Evolutionary conservation across 306 rosid species (phyloP).

Genomic region (Medicago truncatula): DNA sequence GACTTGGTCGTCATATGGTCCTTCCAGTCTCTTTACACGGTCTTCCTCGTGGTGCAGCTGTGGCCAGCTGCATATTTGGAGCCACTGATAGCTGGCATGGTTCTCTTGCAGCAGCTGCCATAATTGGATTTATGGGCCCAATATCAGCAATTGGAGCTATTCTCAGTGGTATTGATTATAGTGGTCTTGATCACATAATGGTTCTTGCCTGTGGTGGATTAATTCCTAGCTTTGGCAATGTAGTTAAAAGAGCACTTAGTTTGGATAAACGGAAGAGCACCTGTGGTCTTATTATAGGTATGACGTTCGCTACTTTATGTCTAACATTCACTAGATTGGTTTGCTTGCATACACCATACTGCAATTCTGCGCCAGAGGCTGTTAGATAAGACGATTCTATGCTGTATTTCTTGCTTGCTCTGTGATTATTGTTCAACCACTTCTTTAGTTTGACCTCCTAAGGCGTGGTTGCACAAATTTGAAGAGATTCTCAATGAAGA

Average conservation of each 20-base stretch:
- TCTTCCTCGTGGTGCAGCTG: conserved; percentile 97
- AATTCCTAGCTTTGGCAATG: conserved; percentile 74
- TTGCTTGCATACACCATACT: conserved; percentile 97
- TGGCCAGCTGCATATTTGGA: conserved; percentile 95
- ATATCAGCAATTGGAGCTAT: conserved; percentile 94
- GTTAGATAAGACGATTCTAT: conserved; percentile 59
- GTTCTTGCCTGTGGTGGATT: conserved; percentile 92
- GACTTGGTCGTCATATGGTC: conserved; percentile 95
- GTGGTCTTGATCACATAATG: conserved; percentile 94
- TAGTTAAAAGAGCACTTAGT: conserved; percentile 70
- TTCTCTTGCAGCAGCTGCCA: conserved; percentile 85
- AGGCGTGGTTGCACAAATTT: conserved; percentile 33
- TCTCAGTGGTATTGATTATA: conserved; percentile 91
- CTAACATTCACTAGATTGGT: conserved; percentile 93
- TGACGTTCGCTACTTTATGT: conserved; percentile 72
- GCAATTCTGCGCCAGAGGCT: conserved; percentile 99
- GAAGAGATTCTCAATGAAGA: conserved; percentile 35
- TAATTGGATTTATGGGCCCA: conserved; percentile 90
- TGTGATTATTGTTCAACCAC: conserved; percentile 21
- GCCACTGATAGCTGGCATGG: conserved; percentile 96
- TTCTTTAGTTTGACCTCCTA: conserved; percentile 27
- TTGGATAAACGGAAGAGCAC: conserved; percentile 75
- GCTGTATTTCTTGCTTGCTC: conserved; percentile 37
- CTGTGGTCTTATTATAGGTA: conserved; percentile 73
- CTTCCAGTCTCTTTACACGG: conserved; percentile 98